A percentile compares a stretch with the other conserved stretches of the same genome.
These are phyloP conservation scores for Candida orba DNA, from an alignment of 805 yeast genomes.

Conservation along the genomic window DNA sequence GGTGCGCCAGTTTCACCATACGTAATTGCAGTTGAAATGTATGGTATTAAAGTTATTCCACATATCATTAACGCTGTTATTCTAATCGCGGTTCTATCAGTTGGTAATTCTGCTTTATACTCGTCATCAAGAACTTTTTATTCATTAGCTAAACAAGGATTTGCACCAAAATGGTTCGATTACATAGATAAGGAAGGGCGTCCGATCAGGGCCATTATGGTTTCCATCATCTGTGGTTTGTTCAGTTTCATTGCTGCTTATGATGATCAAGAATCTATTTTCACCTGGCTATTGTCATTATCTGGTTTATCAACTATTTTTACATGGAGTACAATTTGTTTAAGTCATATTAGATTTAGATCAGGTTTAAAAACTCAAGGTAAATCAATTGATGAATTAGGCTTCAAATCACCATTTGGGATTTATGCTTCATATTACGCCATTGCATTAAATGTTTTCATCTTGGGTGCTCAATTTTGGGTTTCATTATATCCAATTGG, in stretches of 20 bases:
- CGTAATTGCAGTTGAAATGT: constrained; percentile 54
- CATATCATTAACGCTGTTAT: constrained; percentile 70
- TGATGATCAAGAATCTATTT: constrained; percentile 47
- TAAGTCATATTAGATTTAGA: constrained; percentile 54
- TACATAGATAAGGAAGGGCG: constrained; percentile 53
- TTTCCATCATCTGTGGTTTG: constrained; percentile 48
- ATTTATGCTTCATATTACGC: constrained; percentile 48
- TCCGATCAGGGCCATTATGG: constrained; percentile 47
- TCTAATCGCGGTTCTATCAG: constrained; percentile 64
- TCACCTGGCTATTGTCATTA: constrained; percentile 57
- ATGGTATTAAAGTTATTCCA: constrained; percentile 52
- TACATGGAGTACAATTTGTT: constrained; percentile 55
- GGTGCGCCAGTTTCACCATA: constrained; percentile 59
- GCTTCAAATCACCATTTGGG: constrained; percentile 46
- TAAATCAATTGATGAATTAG: constrained; percentile 41
- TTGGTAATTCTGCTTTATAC: constrained; percentile 68
- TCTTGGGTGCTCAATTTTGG: constrained; percentile 58
- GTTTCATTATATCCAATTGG: constrained; percentile 57
- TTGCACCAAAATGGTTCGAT: constrained; percentile 48
- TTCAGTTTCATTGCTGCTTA: constrained; percentile 66
- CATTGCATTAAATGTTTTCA: constrained; percentile 38
- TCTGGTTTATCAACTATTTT: constrained; percentile 56
- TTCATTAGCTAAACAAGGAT: constrained; percentile 63
- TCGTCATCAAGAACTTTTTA: constrained; percentile 68
- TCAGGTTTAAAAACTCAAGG: constrained; percentile 50